Conservation (phyloP, 2,329 filamentous ascomycete species). For the Penicillium glabrum region DNA sequence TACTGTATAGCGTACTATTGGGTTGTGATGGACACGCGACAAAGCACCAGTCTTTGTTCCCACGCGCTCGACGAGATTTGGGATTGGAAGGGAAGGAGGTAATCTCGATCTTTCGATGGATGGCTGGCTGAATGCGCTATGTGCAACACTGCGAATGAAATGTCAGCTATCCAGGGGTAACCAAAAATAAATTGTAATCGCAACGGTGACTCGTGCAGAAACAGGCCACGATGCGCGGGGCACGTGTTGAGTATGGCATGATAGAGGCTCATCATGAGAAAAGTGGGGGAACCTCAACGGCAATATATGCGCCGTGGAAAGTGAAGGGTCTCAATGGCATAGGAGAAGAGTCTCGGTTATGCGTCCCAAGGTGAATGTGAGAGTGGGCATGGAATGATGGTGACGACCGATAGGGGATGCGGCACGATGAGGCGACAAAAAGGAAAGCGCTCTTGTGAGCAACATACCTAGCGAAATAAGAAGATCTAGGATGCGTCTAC, state of each 20-base stretch:
- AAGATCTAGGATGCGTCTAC: constrained; percentile 8
- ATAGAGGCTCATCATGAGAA: constrained; percentile 13
- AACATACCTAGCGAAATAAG: constrained; percentile 10
- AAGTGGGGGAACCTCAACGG: background rate
- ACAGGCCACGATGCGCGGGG: constrained; percentile 6
- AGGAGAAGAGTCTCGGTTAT: background rate
- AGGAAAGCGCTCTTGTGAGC: background rate
- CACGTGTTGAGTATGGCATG: constrained; percentile 18
- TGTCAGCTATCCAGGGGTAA: background rate
- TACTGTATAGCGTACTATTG: constrained; percentile 3
- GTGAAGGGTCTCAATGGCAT: background rate
- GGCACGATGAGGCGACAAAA: background rate
- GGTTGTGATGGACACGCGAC: constrained; percentile 6
- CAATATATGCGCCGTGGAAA: background rate
- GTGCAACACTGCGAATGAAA: constrained; percentile 11
- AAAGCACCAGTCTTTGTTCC: constrained; percentile 20
- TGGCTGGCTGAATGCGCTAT: constrained; percentile 11
- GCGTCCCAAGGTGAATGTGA: background rate
- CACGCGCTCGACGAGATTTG: constrained; percentile 8
- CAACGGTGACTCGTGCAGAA: background rate
- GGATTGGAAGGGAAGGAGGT: background rate
- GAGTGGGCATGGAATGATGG: background rate
- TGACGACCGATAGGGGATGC: background rate
- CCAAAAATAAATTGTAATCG: background rate
- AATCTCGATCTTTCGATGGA: constrained; percentile 9